Evolutionary conservation across 2,329 filamentous ascomycete species (phyloP), one percentile per base, ranked within the genome.

Genomic region (Talaromyces sp.): DNA sequence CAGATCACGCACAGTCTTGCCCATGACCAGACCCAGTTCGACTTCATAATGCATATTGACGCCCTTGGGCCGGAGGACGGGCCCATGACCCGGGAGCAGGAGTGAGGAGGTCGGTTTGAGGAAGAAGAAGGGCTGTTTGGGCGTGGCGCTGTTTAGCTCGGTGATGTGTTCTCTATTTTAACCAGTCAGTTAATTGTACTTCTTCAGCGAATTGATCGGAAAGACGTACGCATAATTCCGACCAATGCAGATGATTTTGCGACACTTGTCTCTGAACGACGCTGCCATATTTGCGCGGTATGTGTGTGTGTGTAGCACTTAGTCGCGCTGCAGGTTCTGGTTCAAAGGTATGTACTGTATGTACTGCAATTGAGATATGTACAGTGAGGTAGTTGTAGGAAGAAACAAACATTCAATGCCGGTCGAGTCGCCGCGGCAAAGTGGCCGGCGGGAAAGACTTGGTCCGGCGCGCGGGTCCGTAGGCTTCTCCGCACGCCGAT

Each of bases 41-140:
- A 99, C 89, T 80, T 99, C 95, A 79, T 93, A 96, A 80, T 97
- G 93, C 71, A 97, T 82, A 69, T 88, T 89, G 47, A 96, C 88
- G 65, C 93, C 93, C 69, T 83, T 85, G 51, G 95, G 95, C 52
- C 89, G 86, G 68, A 96, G 83, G 55, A 96, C 87, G 3, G 93
- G 88, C 0, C 93, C 93, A 61, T 87, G 84, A 30, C 86, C 85
- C 0, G 92, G 92, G 25, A 90, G 83, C 4, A 98, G 84, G 68
- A 99, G 91, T 3, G 92, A 91, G 47, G 90, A 91, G 0, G 93
- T 80, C 1, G 95, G 95, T 83, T 99, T 99, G 69, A 98, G 85
- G 84, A 99, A 99, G 87, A 97, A 99, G 81, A 99, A 98, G 28
- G 95, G 95, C 78, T 97, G 92, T 76, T 95, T 96, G 57, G 95